A percentile compares a stretch with the other conserved stretches of the same genome.
These are phyloP conservation scores for Macrolepiota albuminosa DNA, from an alignment of 768 basidiomycete species.

Conservation along the genomic window DNA sequence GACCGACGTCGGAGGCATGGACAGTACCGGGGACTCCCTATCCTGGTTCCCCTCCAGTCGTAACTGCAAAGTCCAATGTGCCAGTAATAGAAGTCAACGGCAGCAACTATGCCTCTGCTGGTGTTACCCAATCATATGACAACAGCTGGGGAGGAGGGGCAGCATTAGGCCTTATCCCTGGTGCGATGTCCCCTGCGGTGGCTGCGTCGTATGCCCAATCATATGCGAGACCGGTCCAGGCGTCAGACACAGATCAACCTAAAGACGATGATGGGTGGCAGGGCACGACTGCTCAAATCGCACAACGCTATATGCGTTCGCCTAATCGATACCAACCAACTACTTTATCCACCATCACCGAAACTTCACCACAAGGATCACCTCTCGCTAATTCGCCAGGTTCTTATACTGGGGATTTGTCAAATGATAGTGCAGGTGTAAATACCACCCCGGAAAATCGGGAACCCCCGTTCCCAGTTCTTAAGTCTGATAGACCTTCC, in stretches of 20 bases:
- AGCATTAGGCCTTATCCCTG: conserved; percentile 4
- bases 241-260: not conserved
- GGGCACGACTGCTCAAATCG: conserved; percentile 14
- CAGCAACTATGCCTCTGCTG: conserved; percentile 4
- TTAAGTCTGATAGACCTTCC: not conserved
- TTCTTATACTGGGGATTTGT: conserved; percentile 8
- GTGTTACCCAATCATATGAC: not conserved
- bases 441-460: not conserved
- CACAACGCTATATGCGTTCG: conserved; percentile 11
- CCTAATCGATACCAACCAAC: conserved; percentile 16
- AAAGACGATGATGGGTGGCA: conserved; percentile 9
- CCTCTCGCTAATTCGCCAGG: conserved; percentile 12
- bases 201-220: conserved; percentile 7
- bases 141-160: conserved; percentile 2
- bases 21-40: conserved; percentile 22
- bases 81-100: not conserved
- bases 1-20: conserved; percentile 32
- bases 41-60: conserved; percentile 8
- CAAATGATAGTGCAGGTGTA: not conserved
- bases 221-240: not conserved
- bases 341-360: conserved; percentile 17
- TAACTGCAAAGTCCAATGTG: not conserved
- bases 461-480: conserved; percentile 7
- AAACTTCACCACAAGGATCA: conserved; percentile 14
- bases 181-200: conserved; percentile 8